Base-by-base conservation (phyloP, 2,329 filamentous ascomycete species). In the Sporothrix curviconia region DNA sequence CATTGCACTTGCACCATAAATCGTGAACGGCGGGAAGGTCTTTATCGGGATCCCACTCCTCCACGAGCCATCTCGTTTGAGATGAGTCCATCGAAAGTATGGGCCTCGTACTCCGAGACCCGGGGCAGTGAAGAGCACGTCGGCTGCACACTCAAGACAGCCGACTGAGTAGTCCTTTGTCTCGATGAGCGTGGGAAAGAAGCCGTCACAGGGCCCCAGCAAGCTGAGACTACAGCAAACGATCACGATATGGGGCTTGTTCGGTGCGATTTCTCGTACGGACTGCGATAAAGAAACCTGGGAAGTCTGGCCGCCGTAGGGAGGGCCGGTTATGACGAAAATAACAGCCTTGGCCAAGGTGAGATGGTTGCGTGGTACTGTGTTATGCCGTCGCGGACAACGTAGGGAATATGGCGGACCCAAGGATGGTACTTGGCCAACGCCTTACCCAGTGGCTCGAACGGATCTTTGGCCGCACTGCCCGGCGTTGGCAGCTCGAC, bases 351-450 rank as follows among this genome's bases (percentile, higher is more conserved):
- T 78, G 4, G 84, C 83, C 56, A 80, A 74, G 57, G 76, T 78
- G 55, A 89, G 78, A 64, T 87, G 87, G 53, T 77, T 78, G 50
- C 71, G 69, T 91, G 84, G 44, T 81, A 78, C 22, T 77, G 75
- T 3, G 83, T 87, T 67, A 89, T 82, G 42, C 86, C 85, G 58
- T 76, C 70, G 54, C 77, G 76, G 47, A 82, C 79, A 5, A 83
- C 81, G 65, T 89, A 92, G 6, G 88, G 86, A 43, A 90, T 81
- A 67, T 91, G 88, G 19, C 85, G 81, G 60, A 91, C 76, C 68
- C 76, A 77, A 3, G 77, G 72, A 65, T 87, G 84, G 63, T 79
- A 76, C 50, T 71, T 74, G 50, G 82, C 80, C 50, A 92, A 69
- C 44, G 82, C 79, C 61, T 79, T 78, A 19, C 87, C 88, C 17